Evolutionary conservation across 1,139 yeast genomes (phyloP).

Genomic region (Zygoascus sp.): DNA sequence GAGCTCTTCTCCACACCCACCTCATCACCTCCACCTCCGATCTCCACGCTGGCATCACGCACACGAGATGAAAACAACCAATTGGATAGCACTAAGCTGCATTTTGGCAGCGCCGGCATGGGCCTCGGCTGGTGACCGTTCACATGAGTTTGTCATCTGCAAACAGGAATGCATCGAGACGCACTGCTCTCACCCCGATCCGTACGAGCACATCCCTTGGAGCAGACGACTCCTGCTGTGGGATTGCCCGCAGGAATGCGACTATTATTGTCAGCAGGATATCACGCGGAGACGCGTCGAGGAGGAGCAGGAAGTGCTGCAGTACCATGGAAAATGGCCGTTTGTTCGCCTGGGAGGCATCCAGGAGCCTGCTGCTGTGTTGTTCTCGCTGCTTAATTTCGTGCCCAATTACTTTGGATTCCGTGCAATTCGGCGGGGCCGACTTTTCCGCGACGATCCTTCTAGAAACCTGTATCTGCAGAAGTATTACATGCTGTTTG

Average conservation of each 20-base stretch:
- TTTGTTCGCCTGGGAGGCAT: slow-evolving; percentile 66
- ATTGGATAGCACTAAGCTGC: neutral
- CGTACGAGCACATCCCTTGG: slow-evolving; percentile 7
- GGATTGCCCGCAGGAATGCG: slow-evolving; percentile 83
- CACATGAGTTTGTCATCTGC: slow-evolving; percentile 5
- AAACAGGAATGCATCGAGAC: slow-evolving; percentile 5
- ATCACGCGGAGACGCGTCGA: slow-evolving; percentile 54
- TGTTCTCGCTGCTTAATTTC: slow-evolving; percentile 77
- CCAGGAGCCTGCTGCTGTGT: slow-evolving; percentile 79
- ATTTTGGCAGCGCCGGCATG: neutral
- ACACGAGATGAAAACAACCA: neutral
- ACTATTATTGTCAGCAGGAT: slow-evolving; percentile 81
- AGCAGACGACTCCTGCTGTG: slow-evolving; percentile 47
- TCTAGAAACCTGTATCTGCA: slow-evolving; percentile 21
- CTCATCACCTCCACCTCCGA: no score
- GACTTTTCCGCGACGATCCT: slow-evolving; percentile 12
- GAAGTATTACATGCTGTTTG: slow-evolving; percentile 43
- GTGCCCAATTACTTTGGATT: slow-evolving; percentile 68
- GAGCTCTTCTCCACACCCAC: no score
- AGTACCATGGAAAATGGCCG: slow-evolving; percentile 98
- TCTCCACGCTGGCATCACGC: no score
- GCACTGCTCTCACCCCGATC: slow-evolving; percentile 1
- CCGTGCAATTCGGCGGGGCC: slow-evolving; percentile 33
- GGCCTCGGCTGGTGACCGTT: slow-evolving; percentile 10
- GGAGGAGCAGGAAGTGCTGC: slow-evolving; percentile 53